Base-by-base conservation (phyloP, 2,329 filamentous ascomycete species). In the Fusarium miscanthi region DNA sequence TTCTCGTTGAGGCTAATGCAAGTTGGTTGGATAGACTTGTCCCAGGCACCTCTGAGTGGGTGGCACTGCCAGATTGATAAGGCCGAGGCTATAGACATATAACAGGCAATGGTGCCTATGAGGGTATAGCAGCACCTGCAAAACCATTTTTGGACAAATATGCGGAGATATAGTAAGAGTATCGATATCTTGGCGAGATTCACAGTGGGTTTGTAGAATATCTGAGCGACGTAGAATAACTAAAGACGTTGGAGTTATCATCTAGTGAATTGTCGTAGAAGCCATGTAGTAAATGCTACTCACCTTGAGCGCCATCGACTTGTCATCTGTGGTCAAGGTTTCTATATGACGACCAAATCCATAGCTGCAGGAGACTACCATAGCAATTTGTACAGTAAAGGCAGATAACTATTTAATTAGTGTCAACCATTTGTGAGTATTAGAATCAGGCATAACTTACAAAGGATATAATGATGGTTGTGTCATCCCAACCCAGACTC, bases 161-260 rank as follows among this genome's bases (percentile, higher is more conserved):
- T 87, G 31, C 86, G 85, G 27, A 87, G 84, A 72, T 88, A 89
- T 23, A 89, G 82, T 6, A 87, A 78, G 11, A 88, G 76, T 57
- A 88, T 86, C 6, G 87, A 88, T 4, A 83, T 78, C 71, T 89
- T 89, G 5, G 85, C 87, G 37, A 87, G 78, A 74, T 86, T 87
- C 65, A 88, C 85, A 45, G 85, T 85, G 69, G 87, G 77, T 72
- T 88, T 88, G 78, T 89, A 89, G 65, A 86, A 85, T 57, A 86
- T 83, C 70, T 88, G 86, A 6, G 85, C 82, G 31, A 86, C 76
- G 67, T 85, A 88, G 75, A 87, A 88, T 25, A 84, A 76, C 86
- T 88, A 41, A n/a, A 58, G 2, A 11, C 16, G 38, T 41, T 56
- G 33, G 59, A 19, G 23, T 17, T 16, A n/a, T 33, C 19, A 37